Evolutionary conservation across 2,329 filamentous ascomycete genomes (phyloP), one percentile per base, ranked within the genome.

Genomic region (Trichoderma simmonsii): DNA sequence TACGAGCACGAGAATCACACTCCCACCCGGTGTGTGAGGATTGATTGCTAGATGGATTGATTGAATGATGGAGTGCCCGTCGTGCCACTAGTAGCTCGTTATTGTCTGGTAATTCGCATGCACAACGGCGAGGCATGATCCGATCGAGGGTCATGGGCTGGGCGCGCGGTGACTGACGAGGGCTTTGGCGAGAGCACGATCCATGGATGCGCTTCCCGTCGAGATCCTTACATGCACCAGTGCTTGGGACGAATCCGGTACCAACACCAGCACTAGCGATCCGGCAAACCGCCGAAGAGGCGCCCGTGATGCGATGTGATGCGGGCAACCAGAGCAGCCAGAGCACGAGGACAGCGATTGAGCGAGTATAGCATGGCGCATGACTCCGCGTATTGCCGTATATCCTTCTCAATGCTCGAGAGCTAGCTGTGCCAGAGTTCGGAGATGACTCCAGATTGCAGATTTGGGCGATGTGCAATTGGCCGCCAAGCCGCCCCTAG

Each of bases 401-500:
- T 12, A 26, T 43, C 14, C 4, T n/a, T 39, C 4, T 28, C 30
- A 32, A 21, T 30, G 30, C 18, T 60, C 48, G 48, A 54, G 48
- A 54, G 48, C 51, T 34, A 57, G 64, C 64, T 43, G 51, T 9
- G 30, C 48, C 57, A 60, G 56, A 51, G 63, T 57, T 30, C 57
- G 63, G 70, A 72, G 57, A 63, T 69, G 64, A 69, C 67, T 68
- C 70, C 64, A 68, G 70, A 71, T 69, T 62, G 56, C 56, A 72
- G 70, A 72, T 48, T 34, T 70, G 71, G 51, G 24, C 51, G 64
- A 43, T 68, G 48, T 28, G 51, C 66, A 70, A 72, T 63, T 69
- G 71, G 62, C 24, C 54, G 73, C 72, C 70, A 65, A 72, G 70
- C 65, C 68, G 70, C 71, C 66, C 67, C 61, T 59, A 68, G 73